These are phyloP conservation scores for Solanum corneliomulleri DNA, from an alignment of 257 asterid genomes.

Conservation along the genomic window DNA sequence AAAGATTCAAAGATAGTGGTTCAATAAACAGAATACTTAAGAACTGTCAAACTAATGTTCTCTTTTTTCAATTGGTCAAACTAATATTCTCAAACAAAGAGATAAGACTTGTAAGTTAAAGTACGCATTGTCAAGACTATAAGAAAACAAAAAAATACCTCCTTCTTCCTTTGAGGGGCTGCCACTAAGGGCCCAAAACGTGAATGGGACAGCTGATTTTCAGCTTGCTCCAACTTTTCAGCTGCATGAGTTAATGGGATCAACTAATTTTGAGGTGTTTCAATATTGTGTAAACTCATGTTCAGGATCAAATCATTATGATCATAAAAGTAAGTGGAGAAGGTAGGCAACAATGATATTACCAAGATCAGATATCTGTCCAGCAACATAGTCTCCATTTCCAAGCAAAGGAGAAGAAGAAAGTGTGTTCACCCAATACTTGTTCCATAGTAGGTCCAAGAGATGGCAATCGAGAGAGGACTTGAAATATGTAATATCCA, in stretches of 20 bases:
- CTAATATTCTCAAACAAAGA: not conserved
- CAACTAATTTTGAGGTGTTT: not conserved
- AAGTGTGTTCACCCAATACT: slow-evolving; percentile 98
- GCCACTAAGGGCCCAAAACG: slow-evolving; percentile 69
- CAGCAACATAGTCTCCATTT: slow-evolving; percentile 96
- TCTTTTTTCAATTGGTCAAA: not conserved
- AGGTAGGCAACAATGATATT: not conserved
- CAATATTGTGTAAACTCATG: not conserved
- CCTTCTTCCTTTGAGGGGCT: slow-evolving; percentile 79
- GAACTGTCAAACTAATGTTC: not conserved
- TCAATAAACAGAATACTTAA: not conserved
- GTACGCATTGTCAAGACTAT: not conserved
- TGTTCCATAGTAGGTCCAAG: slow-evolving; percentile 92
- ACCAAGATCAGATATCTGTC: slow-evolving; percentile 96
- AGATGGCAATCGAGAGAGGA: slow-evolving; percentile 89
- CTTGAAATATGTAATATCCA: slow-evolving; percentile 90
- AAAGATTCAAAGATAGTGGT: not conserved
- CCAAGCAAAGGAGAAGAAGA: slow-evolving; percentile 99
- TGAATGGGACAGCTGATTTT: slow-evolving; percentile 80
- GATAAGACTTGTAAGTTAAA: not conserved
- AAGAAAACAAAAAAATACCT: slow-evolving; percentile 30
- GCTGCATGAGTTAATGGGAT: slow-evolving; percentile 35
- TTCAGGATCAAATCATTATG: not conserved
- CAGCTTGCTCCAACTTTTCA: slow-evolving; percentile 98
- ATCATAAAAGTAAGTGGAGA: not conserved